Evolutionary conservation across 768 basidiomycete species (phyloP), one percentile per base, ranked within the genome.

Genomic region (Phanerodontia chrysosporium): DNA sequence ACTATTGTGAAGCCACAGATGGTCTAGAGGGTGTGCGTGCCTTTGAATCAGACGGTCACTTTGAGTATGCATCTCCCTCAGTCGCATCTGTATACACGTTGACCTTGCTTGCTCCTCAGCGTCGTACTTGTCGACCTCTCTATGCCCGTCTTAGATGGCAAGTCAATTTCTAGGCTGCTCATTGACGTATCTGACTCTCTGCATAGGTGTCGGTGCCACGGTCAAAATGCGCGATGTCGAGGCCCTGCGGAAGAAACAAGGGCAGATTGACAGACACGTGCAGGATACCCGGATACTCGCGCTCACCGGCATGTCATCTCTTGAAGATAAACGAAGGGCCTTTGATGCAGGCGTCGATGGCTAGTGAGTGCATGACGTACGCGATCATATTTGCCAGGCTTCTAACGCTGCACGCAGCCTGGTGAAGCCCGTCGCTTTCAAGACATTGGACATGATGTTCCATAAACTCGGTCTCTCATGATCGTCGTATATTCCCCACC

Each of bases 391-490:
- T 1, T 2, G 6, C 28, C 28, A 25, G 24, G 14, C 22, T 32
- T 21, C 27, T 32, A n/a, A 51, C 30, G 22, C 13, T n/a, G 18
- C n/a, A 32, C n/a, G 16, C 62, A 95, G 94, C 67, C 81, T 96
- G 21, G 92, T 97, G 58, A 98, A 98, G 72, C 95, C 95, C 12
- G 93, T 98, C 21, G 90, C 91, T n/a, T 90, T 98, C 75, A 92
- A 89, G 68, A 93, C 87, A 16, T 74, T 98, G 21, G 89, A 95
- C 57, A 83, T 86, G 64, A 90, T 90, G 83, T 91, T 93, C 69
- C 80, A 80, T 57, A 87, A 83, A 72, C 76, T 92, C 45, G 87
- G 89, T 24, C 70, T 80, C 14, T 67, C 76, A 64, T 80, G 67
- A 78, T 7, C 49, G 8, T 27, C 30, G 9, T 44, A 25, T 45